Percentiles rank a stretch among this genome's conserved stretches.
Conservation (phyloP, 1,284 basidiomycete species). For the Leccinum subspadiceum region DNA sequence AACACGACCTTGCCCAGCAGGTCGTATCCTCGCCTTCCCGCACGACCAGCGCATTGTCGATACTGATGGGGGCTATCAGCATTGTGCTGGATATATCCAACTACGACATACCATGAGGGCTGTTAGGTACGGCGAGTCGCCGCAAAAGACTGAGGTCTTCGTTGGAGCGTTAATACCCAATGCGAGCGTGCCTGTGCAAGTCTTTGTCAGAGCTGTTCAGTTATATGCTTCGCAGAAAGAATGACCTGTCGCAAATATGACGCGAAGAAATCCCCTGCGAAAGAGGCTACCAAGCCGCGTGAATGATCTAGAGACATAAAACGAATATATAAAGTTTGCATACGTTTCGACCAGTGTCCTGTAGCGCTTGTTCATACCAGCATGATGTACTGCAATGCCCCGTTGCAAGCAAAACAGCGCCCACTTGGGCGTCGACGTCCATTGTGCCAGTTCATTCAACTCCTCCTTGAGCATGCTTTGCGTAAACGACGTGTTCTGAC, state of each 20-base stretch:
- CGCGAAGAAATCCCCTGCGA: slow-evolving; percentile 57
- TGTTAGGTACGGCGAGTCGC: slow-evolving; percentile 64
- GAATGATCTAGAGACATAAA: background rate
- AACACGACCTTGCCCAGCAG: slow-evolving; percentile 70
- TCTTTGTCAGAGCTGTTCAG: background rate
- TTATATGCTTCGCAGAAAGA: background rate
- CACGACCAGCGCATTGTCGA: slow-evolving; percentile 68
- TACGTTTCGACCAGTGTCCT: slow-evolving; percentile 61
- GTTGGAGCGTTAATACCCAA: slow-evolving; percentile 74
- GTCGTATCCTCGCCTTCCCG: slow-evolving; percentile 69
- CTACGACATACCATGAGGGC: slow-evolving; percentile 52
- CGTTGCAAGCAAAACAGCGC: slow-evolving; percentile 48
- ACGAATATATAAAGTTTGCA: background rate
- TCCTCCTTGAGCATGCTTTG: slow-evolving; percentile 50
- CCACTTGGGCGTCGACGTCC: slow-evolving; percentile 41
- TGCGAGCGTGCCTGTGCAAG: slow-evolving; percentile 54
- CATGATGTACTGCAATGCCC: slow-evolving; percentile 68
- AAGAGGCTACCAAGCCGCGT: slow-evolving; percentile 43
- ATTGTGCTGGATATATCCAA: background rate
- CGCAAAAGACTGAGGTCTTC: slow-evolving; percentile 64
- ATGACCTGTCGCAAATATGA: slow-evolving; percentile 63
- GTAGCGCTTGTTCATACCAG: slow-evolving; percentile 66
- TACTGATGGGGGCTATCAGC: slow-evolving; percentile 40
- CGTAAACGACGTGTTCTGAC: slow-evolving; percentile 41
- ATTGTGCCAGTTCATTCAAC: slow-evolving; percentile 39